These are phyloP conservation scores for Pseudovirgaria hyperparasitica DNA, from an alignment of 2,329 filamentous ascomycete species.

Conservation along the genomic window DNA sequence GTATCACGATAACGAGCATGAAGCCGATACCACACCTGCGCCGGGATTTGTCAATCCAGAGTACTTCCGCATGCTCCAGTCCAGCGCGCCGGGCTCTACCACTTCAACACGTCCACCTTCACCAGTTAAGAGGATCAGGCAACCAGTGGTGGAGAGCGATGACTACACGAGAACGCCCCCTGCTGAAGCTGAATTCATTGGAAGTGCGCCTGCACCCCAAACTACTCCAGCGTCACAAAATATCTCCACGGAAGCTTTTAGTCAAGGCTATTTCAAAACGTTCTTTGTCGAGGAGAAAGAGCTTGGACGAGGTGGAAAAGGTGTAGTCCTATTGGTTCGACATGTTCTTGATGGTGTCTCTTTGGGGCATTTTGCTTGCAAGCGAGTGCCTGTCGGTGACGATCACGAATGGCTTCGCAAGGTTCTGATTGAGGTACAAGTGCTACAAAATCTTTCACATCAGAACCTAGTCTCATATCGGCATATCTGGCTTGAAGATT, in stretches of 20 bases:
- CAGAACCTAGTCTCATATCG: constrained; percentile 93
- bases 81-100: constrained; percentile 40
- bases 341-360: constrained; percentile 84
- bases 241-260: constrained; percentile 80
- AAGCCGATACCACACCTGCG: constrained; percentile 36
- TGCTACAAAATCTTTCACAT: constrained; percentile 83
- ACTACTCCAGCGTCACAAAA: constrained; percentile 37
- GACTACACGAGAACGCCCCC: too few relatives aligned
- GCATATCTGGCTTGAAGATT: constrained; percentile 93
- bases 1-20: constrained; percentile 19
- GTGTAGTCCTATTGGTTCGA: constrained; percentile 84
- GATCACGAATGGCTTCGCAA: constrained; percentile 94
- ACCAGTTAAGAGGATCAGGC: constrained; percentile 32
- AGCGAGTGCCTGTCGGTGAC: constrained; percentile 85
- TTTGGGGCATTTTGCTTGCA: constrained; percentile 88
- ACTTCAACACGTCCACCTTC: constrained; percentile 35
- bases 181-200: constrained; percentile 37
- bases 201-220: constrained; percentile 29
- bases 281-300: constrained; percentile 87
- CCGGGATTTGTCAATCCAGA: constrained; percentile 79
- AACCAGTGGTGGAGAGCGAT: too few relatives aligned
- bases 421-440: constrained; percentile 81
- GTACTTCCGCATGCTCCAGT: constrained; percentile 87
- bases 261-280: constrained; percentile 78
- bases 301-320: constrained; percentile 82